Conservation (phyloP, 2,329 filamentous ascomycete species). For the Fusarium neocosmosporiellum region DNA sequence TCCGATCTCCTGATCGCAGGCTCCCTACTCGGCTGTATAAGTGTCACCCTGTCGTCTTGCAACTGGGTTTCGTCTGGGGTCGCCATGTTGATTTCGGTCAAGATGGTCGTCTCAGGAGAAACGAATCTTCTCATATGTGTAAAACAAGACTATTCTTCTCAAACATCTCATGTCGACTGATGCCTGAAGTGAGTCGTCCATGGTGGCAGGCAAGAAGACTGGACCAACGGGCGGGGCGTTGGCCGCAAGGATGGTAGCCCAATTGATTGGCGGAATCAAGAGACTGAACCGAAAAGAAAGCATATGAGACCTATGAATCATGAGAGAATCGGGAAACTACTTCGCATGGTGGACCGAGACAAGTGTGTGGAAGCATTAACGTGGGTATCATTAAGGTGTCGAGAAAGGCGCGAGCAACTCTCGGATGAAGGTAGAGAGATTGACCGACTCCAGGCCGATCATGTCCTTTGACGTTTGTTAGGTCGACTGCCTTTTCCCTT, state of each 20-base stretch:
- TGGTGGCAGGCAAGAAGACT: not conserved
- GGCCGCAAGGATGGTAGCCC: not conserved
- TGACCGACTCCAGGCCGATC: constrained; percentile 21
- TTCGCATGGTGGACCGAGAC: not conserved
- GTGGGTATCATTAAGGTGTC: constrained; percentile 38
- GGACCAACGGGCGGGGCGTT: constrained; percentile 2
- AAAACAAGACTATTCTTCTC: not conserved
- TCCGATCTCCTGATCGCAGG: not conserved
- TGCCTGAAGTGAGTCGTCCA: not conserved
- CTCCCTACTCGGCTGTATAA: not conserved
- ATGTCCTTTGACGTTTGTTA: constrained; percentile 44
- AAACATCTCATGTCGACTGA: not conserved
- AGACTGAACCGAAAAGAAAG: not conserved
- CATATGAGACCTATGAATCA: not conserved
- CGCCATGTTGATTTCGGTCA: not conserved
- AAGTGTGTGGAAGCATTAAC: constrained; percentile 26
- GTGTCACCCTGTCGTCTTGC: not conserved
- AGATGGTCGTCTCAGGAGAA: not conserved
- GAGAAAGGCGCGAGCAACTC: constrained; percentile 29
- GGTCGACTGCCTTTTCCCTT: constrained; percentile 31
- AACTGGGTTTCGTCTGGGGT: not conserved
- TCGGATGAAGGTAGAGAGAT: constrained; percentile 33
- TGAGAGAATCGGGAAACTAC: not conserved
- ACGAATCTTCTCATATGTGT: not conserved
- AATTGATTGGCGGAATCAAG: not conserved